A percentile compares a stretch with the other conserved stretches of the same genome.
Evolutionary conservation across 306 rosid genomes (phyloP).

Genomic region (Casuarina cunninghamiana): DNA sequence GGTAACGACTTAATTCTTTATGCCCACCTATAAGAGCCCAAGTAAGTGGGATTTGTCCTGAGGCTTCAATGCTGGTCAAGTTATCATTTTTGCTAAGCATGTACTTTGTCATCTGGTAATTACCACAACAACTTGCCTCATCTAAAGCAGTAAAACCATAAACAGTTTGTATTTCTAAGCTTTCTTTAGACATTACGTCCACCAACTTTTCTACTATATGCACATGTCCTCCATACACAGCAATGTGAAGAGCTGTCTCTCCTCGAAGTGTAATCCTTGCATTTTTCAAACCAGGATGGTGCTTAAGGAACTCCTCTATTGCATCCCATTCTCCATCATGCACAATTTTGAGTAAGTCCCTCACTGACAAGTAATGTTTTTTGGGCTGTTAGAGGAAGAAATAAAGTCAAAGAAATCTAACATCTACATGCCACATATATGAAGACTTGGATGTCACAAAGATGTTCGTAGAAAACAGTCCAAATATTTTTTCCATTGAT

Average conservation of each 20-base stretch:
- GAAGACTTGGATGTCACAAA: no score
- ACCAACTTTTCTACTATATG: background rate
- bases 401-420: no score
- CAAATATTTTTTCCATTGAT: no score
- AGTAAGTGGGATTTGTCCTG: background rate
- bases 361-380: background rate
- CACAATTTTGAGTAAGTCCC: background rate
- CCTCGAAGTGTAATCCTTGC: background rate
- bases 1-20: background rate
- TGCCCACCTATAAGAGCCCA: background rate
- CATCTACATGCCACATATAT: no score
- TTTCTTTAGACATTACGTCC: background rate
- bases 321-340: background rate
- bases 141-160: background rate
- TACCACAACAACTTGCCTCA: background rate
- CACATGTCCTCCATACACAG: background rate
- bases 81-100: background rate
- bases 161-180: background rate
- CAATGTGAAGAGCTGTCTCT: slow-evolving; percentile 3
- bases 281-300: background rate
- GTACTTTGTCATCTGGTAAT: background rate
- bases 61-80: background rate
- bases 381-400: background rate
- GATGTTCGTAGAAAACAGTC: no score
- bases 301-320: background rate